Conservation (phyloP, 2,329 filamentous ascomycete species). For the Diaporthe vexans region DNA sequence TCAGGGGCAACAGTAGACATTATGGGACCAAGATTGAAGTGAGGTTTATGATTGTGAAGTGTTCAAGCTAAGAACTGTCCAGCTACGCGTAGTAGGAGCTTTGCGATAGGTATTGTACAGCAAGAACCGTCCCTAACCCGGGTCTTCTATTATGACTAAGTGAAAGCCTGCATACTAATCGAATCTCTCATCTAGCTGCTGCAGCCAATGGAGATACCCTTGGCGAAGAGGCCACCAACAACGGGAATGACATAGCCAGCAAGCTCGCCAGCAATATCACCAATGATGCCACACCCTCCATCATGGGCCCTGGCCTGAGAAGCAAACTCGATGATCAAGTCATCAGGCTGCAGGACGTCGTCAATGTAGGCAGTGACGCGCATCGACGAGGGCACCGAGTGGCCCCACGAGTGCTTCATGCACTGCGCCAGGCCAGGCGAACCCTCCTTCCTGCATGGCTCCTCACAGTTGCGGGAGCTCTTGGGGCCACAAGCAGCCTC, state of each 20-base stretch:
- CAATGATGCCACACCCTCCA: conserved; percentile 33
- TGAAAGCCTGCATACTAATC: too few species aligned
- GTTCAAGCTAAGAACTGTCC: too few species aligned
- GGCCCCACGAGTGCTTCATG: conserved; percentile 39
- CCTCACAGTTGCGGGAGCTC: not conserved
- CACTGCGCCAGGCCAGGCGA: conserved; percentile 37
- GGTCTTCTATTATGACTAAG: not conserved
- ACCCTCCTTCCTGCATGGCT: not conserved
- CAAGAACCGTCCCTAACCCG: not conserved
- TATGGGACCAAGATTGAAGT: too few species aligned
- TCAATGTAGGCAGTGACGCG: conserved; percentile 42
- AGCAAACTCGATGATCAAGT: conserved; percentile 40
- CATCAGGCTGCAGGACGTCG: conserved; percentile 40
- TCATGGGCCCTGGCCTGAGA: not conserved
- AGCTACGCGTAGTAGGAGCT: not conserved
- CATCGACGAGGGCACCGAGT: conserved; percentile 42
- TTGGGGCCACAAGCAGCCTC: conserved; percentile 11
- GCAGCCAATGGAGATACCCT: conserved; percentile 21
- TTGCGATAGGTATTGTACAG: not conserved
- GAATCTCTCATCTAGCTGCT: not conserved
- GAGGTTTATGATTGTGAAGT: too few species aligned
- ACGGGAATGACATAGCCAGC: conserved; percentile 9
- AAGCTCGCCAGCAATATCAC: conserved; percentile 2
- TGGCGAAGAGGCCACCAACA: conserved; percentile 19
- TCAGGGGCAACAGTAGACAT: too few species aligned